phyloP scores from a whole-genome alignment of 495 filamentous ascomycete species.

The Xylaria acuta region DNA sequence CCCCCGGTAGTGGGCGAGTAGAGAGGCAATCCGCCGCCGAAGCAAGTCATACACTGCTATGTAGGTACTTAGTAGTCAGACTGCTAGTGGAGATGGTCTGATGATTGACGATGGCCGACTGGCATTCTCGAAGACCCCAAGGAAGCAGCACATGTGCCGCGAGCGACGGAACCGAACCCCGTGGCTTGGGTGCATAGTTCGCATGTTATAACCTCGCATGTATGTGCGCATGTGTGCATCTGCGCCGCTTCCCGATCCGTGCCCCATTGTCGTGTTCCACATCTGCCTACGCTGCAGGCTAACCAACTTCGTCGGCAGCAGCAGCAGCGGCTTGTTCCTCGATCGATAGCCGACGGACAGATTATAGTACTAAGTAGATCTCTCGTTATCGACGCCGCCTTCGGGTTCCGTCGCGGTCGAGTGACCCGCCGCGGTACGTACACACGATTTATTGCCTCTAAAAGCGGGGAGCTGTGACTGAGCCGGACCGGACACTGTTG shows the following conservation, averaged over 20 bases:
- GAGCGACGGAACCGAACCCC: not conserved
- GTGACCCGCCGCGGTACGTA: not conserved
- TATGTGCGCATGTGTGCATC: not conserved
- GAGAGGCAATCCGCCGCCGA: not conserved
- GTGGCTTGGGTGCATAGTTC: conserved; percentile 6
- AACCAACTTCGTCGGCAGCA: not conserved
- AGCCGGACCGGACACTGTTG: not conserved
- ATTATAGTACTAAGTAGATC: not conserved
- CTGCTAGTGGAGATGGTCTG: conserved; percentile 5
- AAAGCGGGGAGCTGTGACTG: conserved; percentile 17
- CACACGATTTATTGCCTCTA: conserved; percentile 21
- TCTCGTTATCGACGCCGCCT: conserved; percentile 12
- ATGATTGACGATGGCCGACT: conserved; percentile 4
- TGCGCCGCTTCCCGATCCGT: not conserved
- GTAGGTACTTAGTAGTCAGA: not conserved
- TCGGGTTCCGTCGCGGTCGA: conserved; percentile 4
- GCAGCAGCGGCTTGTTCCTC: not conserved
- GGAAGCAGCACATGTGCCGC: conserved; percentile 6
- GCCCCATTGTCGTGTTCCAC: not conserved
- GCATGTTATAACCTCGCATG: conserved; percentile 11
- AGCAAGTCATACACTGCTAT: not conserved
- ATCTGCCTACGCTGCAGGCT: not conserved
- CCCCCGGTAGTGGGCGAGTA: not conserved
- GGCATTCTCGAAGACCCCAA: conserved; percentile 3
- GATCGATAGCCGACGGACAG: not conserved